phyloP scores from a whole-genome alignment of 345 rosid species.

The Laguncularia racemosa region DNA sequence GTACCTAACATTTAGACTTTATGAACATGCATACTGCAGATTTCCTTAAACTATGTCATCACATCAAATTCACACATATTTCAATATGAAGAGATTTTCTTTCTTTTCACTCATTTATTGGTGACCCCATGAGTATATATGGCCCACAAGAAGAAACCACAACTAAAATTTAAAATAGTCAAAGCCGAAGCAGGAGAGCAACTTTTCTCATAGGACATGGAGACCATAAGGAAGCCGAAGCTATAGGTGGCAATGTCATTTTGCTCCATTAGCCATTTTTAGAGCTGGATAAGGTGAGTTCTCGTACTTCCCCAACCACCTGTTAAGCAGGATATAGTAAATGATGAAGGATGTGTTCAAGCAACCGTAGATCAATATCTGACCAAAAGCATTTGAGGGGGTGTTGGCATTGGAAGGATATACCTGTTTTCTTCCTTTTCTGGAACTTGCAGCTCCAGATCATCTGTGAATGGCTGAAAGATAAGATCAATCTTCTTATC shows the following conservation, averaged over 20 bases:
- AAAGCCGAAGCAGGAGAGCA: no score
- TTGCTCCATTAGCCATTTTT: slow-evolving; percentile 5
- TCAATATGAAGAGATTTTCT: no score
- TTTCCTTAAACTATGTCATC: no score
- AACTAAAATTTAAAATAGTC: no score
- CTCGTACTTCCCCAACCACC: slow-evolving; percentile 88
- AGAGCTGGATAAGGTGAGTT: slow-evolving; percentile 37
- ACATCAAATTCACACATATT: no score
- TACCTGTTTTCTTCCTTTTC: slow-evolving; percentile 62
- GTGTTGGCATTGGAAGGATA: neutral
- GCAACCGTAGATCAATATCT: neutral
- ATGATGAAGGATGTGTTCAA: neutral
- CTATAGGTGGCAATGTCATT: neutral
- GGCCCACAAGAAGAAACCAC: no score
- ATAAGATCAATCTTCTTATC: slow-evolving; percentile 48
- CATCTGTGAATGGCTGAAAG: slow-evolving; percentile 53
- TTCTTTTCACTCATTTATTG: no score
- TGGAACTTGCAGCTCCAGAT: slow-evolving; percentile 68
- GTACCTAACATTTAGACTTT: no score
- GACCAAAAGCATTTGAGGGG: no score
- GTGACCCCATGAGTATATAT: no score
- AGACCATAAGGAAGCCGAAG: neutral
- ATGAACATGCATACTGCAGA: no score
- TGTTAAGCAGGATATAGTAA: slow-evolving; percentile 13
- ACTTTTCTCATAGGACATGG: no score